Evolutionary conservation across 768 basidiomycete species (phyloP).

Genomic region (button mushroom (Agaricus bisporus)): DNA sequence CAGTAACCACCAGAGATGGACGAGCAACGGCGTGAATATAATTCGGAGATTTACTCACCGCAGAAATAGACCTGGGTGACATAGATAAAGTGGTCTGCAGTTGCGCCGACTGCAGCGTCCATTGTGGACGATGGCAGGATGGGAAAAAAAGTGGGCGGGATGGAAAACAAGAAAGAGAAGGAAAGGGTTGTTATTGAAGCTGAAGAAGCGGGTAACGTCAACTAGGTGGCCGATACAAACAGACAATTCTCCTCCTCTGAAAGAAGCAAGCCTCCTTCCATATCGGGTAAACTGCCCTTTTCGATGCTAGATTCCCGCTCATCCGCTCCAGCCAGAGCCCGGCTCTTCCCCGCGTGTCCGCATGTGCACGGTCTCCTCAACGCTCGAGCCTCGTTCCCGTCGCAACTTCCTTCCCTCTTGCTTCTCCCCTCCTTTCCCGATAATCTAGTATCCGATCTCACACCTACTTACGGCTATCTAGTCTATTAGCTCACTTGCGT

Average conservation of each 20-base stretch:
- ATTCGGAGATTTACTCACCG: constrained; percentile 45
- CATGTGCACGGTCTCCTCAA: neutral
- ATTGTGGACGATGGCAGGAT: constrained; percentile 19
- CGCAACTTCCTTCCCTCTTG: constrained; percentile 3
- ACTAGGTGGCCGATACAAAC: constrained; percentile 19
- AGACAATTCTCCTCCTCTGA: constrained; percentile 41
- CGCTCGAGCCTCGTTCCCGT: constrained; percentile 9
- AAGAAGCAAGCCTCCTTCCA: constrained; percentile 35
- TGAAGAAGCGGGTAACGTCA: constrained; percentile 27
- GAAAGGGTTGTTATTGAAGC: constrained; percentile 17
- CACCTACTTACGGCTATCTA: constrained; percentile 5
- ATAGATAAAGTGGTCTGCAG: constrained; percentile 73
- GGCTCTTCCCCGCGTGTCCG: constrained; percentile 3
- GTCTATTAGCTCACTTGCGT: constrained; percentile 8
- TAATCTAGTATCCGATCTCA: neutral
- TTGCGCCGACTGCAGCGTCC: constrained; percentile 30
- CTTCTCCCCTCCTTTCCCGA: constrained; percentile 1
- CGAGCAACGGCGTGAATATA: constrained; percentile 21
- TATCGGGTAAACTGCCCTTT: constrained; percentile 22
- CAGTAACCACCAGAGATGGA: constrained; percentile 8
- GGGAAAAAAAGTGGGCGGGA: constrained; percentile 22
- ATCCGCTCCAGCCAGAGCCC: constrained; percentile 2
- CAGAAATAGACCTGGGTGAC: constrained; percentile 82
- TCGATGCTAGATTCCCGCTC: constrained; percentile 13
- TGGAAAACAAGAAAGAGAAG: constrained; percentile 34